Evolutionary conservation across 2,329 filamentous ascomycete genomes (phyloP).

Genomic region (Alternaria dauci): DNA sequence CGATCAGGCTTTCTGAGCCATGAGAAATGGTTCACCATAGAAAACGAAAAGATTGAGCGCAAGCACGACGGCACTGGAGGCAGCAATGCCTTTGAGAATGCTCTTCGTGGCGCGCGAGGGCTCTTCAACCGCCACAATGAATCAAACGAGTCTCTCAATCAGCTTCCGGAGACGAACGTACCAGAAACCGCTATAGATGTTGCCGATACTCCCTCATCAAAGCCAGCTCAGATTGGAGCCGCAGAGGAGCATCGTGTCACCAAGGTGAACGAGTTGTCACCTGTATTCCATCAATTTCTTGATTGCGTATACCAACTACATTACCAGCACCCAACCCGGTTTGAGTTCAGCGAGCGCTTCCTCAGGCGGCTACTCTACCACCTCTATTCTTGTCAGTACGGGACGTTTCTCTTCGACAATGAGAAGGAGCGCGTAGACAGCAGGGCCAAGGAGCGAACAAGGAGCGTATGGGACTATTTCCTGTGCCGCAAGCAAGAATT

Average conservation of each 20-base stretch:
- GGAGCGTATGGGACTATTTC: conserved; percentile 97
- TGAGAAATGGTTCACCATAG: conserved; percentile 92
- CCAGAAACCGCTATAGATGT: conserved; percentile 59
- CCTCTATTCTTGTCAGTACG: conserved; percentile 94
- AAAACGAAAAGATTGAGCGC: conserved; percentile 76
- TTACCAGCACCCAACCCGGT: conserved; percentile 83
- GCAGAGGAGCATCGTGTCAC: conserved; percentile 73
- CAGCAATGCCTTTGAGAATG: conserved; percentile 83
- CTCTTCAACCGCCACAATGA: conserved; percentile 85
- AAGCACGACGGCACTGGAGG: conserved; percentile 51
- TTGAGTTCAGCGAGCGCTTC: conserved; percentile 97
- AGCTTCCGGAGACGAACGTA: conserved; percentile 61
- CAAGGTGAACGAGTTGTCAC: conserved; percentile 87
- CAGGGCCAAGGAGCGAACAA: conserved; percentile 73
- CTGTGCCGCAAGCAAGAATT: conserved; percentile 82
- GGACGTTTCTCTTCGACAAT: conserved; percentile 94
- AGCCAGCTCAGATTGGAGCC: conserved; percentile 49
- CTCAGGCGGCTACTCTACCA: conserved; percentile 89
- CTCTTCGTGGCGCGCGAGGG: conserved; percentile 82
- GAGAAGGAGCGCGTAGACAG: conserved; percentile 85
- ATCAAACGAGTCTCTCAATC: conserved; percentile 69
- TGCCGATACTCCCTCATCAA: conserved; percentile 49
- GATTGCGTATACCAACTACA: conserved; percentile 92
- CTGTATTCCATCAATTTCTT: conserved; percentile 97
- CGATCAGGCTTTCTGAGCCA: conserved; percentile 87